Evolutionary conservation across 345 rosid genomes (phyloP).

Genomic region (thale cress (Arabidopsis thaliana)): DNA sequence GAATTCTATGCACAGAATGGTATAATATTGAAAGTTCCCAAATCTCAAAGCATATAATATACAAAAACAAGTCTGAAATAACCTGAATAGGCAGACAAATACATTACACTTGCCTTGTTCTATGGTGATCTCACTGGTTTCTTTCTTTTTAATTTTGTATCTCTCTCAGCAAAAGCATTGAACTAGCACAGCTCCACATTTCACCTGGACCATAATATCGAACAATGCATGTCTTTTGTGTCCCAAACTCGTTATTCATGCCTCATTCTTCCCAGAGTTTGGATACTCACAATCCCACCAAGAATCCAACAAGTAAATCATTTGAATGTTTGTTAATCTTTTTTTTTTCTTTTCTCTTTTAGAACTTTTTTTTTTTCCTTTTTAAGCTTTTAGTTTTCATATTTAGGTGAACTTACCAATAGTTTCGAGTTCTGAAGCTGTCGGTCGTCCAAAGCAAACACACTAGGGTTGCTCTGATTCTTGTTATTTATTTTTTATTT

Average conservation of each 20-base stretch:
- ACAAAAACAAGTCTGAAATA: constrained; percentile 5
- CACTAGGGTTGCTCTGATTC: constrained; percentile 24
- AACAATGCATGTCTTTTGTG: neutral
- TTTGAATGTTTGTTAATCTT: constrained; percentile 5
- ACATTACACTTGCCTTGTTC: constrained; percentile 15
- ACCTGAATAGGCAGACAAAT: constrained; percentile 1
- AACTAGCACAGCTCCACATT: neutral
- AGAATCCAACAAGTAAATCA: constrained; percentile 10
- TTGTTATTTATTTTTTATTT: constrained; percentile 19
- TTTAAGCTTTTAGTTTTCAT: constrained; percentile 4
- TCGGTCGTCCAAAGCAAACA: constrained; percentile 20
- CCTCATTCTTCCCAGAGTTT: constrained; percentile 6
- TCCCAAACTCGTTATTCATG: constrained; percentile 1
- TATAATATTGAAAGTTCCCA: constrained; percentile 11
- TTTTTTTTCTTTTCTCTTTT: neutral
- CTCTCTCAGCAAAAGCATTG: constrained; percentile 11
- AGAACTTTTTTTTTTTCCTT: neutral
- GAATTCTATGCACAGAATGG: neutral
- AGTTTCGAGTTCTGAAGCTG: constrained; percentile 27
- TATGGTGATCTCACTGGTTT: constrained; percentile 21
- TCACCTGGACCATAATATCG: neutral
- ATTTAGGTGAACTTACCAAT: constrained; percentile 35
- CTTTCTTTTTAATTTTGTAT: constrained; percentile 12
- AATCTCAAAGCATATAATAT: constrained; percentile 10
- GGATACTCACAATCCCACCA: constrained; percentile 29